Evolutionary conservation across 345 rosid species (phyloP).

Genomic region (Nephelium lappaceum): DNA sequence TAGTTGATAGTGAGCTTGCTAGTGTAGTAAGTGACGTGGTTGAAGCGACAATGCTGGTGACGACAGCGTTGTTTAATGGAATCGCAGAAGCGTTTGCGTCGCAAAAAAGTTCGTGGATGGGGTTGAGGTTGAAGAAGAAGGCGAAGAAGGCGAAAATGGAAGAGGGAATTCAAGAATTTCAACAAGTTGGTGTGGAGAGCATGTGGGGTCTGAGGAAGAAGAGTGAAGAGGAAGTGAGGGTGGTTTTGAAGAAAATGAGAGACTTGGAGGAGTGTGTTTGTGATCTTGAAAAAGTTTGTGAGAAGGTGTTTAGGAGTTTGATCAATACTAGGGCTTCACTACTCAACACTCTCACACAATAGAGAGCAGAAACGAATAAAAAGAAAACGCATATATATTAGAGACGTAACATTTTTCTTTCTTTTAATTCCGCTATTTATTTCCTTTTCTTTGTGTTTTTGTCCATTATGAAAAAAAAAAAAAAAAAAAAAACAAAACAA

Average conservation of each 20-base stretch:
- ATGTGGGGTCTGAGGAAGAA: conserved; percentile 50
- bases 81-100: conserved; percentile 32
- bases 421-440: neutral
- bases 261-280: conserved; percentile 44
- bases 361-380: conserved; percentile 11
- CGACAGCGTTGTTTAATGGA: conserved; percentile 44
- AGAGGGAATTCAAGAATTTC: conserved; percentile 48
- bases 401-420: neutral
- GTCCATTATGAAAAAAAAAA: conserved; percentile 1
- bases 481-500: neutral
- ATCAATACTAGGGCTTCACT: conserved; percentile 58
- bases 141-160: conserved; percentile 28
- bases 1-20: conserved; percentile 36
- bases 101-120: conserved; percentile 29
- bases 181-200: conserved; percentile 30
- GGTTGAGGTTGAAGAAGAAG: conserved; percentile 31
- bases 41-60: conserved; percentile 43
- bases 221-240: conserved; percentile 49
- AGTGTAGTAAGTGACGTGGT: conserved; percentile 36
- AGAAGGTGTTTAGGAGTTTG: conserved; percentile 57
- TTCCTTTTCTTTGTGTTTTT: neutral
- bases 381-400: neutral
- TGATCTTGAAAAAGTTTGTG: conserved; percentile 38
- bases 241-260: conserved; percentile 43
- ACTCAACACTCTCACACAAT: conserved; percentile 52